A percentile compares a stretch with the other conserved stretches of the same genome.
Evolutionary conservation across 352 stramenopile species (phyloP).

Genomic region (Phytophthora cryptogea): DNA sequence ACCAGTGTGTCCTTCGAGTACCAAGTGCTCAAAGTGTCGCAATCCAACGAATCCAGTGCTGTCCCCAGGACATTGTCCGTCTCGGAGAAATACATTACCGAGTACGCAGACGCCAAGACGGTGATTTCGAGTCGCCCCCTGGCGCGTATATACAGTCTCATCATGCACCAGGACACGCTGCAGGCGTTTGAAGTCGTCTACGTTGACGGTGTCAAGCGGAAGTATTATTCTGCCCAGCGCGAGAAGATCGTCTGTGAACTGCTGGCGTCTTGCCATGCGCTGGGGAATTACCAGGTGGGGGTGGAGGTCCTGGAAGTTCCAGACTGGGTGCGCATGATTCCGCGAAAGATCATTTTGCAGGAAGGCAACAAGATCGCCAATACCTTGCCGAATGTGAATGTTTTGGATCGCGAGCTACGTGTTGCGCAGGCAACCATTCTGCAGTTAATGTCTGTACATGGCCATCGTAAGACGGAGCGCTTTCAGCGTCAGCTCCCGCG

Average conservation of each 20-base stretch:
- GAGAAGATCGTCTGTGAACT: conserved; percentile 83
- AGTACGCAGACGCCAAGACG: conserved; percentile 51
- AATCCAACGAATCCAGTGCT: conserved; percentile 42
- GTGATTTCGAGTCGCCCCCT: conserved; percentile 78
- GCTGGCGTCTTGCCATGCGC: conserved; percentile 70
- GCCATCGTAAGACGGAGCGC: conserved; percentile 65
- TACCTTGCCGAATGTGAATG: conserved; percentile 44
- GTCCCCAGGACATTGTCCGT: conserved; percentile 54
- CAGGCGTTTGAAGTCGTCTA: conserved; percentile 80
- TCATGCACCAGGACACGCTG: conserved; percentile 63
- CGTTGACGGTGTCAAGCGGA: conserved; percentile 71
- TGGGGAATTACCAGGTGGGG: conserved; percentile 73
- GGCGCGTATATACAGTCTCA: conserved; percentile 66
- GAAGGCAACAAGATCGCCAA: conserved; percentile 62
- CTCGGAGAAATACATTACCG: conserved; percentile 74
- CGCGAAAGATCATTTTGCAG: conserved; percentile 69
- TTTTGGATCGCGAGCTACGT: conserved; percentile 72
- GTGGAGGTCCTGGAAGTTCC: conserved; percentile 51
- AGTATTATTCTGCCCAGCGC: conserved; percentile 63
- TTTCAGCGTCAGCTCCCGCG: conserved; percentile 65
- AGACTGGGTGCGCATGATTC: conserved; percentile 73
- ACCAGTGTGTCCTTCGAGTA: conserved; percentile 72
- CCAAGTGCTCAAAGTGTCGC: conserved; percentile 63
- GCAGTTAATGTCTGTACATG: conserved; percentile 58
- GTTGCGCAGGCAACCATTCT: conserved; percentile 69